Percentiles rank a stretch among this genome's conserved stretches.
phyloP scores from a whole-genome alignment of 257 asterid genomes.

The Plantago elongata region DNA sequence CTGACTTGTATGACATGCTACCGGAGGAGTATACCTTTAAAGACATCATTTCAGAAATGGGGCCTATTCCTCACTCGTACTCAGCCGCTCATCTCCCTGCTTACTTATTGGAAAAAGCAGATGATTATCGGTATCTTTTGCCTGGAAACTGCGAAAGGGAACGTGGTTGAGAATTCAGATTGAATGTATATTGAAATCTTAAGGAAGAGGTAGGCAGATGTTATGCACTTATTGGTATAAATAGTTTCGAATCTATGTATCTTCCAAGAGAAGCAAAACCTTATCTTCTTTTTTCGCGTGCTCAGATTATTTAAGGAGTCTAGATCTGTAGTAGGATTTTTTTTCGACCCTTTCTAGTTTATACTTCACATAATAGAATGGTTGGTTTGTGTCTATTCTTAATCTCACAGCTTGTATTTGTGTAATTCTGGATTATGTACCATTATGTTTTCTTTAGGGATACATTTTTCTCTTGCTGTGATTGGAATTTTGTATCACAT shows the following conservation, averaged over 20 bases:
- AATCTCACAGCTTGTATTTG: no score
- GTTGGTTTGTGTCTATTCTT: no score
- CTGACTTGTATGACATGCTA: slow-evolving; percentile 57
- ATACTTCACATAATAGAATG: neutral
- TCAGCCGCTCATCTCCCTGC: slow-evolving; percentile 62
- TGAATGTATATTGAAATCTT: slow-evolving; percentile 3
- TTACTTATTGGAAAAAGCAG: slow-evolving; percentile 43
- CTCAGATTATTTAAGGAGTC: slow-evolving; percentile 1
- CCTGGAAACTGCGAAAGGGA: slow-evolving; percentile 63
- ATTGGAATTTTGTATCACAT: no score
- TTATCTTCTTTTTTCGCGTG: neutral
- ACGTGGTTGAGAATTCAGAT: slow-evolving; percentile 26
- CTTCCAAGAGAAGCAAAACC: neutral
- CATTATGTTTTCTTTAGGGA: no score
- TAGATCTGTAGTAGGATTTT: slow-evolving; percentile 1
- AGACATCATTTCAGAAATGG: slow-evolving; percentile 64
- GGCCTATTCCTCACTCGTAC: slow-evolving; percentile 54
- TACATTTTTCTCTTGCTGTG: no score
- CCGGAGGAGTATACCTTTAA: slow-evolving; percentile 68
- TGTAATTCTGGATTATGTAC: no score
- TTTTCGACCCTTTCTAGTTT: neutral
- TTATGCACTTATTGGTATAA: slow-evolving; percentile 1
- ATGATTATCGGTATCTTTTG: slow-evolving; percentile 43
- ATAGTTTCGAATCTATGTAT: neutral
- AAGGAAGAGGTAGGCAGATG: slow-evolving; percentile 14